phyloP scores from a whole-genome alignment of 2,329 filamentous ascomycete genomes.

The Exophiala viscosa region DNA sequence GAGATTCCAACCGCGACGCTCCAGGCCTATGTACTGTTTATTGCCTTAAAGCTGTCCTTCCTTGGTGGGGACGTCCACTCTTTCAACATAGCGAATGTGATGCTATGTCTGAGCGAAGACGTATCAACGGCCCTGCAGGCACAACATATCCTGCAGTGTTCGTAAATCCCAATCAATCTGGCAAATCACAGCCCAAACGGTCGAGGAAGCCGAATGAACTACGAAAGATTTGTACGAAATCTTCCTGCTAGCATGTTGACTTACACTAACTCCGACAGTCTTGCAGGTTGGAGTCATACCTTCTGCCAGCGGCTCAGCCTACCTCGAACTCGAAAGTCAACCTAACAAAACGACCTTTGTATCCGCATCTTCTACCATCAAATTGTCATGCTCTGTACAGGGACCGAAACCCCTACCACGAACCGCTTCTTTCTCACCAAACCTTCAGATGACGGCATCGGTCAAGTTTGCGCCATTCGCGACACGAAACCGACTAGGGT shows the following conservation, averaged over 20 bases:
- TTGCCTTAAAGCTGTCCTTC: background rate
- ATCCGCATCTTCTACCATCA: constrained; percentile 64
- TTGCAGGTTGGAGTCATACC: constrained; percentile 89
- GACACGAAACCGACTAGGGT: constrained; percentile 74
- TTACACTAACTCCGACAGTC: constrained; percentile 50
- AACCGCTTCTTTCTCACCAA: constrained; percentile 86
- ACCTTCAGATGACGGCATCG: constrained; percentile 85
- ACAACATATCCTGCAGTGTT: constrained; percentile 73
- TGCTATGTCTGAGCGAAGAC: constrained; percentile 75
- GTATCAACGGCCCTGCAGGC: constrained; percentile 82
- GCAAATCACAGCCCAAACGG: constrained; percentile 49
- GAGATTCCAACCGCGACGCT: background rate
- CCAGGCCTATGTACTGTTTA: no score
- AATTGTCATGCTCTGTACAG: constrained; percentile 89
- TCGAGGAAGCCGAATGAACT: constrained; percentile 65
- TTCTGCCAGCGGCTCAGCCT: constrained; percentile 89
- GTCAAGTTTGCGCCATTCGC: constrained; percentile 97
- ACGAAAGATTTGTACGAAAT: constrained; percentile 75
- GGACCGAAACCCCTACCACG: constrained; percentile 86
- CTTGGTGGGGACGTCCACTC: constrained; percentile 17
- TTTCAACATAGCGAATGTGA: constrained; percentile 23
- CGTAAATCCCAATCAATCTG: constrained; percentile 48
- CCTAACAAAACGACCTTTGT: constrained; percentile 42
- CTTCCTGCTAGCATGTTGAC: background rate
- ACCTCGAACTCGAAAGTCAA: constrained; percentile 50